A percentile compares a stretch with the other conserved stretches of the same genome.
These are phyloP conservation scores for Colletotrichum theobromicola DNA, from an alignment of 2,329 filamentous ascomycete species.

Conservation along the genomic window DNA sequence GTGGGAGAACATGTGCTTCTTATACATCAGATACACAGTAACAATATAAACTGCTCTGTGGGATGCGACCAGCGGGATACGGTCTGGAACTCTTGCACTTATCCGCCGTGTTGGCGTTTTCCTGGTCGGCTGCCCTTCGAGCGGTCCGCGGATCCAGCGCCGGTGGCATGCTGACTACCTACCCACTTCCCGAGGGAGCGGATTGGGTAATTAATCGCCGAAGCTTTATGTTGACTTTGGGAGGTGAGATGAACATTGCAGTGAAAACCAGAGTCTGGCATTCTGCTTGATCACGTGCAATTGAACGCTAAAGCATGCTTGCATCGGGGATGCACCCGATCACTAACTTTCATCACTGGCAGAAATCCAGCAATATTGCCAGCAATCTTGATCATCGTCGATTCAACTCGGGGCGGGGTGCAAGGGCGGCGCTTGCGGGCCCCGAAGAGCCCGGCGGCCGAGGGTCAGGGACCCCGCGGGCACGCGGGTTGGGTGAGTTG, in stretches of 20 bases:
- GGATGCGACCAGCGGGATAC: background rate
- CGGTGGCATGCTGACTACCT: background rate
- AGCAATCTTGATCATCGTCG: background rate
- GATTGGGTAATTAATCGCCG: background rate
- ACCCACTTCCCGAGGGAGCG: background rate
- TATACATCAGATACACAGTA: background rate
- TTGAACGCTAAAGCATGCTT: accelerated
- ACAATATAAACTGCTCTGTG: background rate
- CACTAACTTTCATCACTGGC: background rate
- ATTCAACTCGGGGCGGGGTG: too few relatives aligned
- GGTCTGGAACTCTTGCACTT: background rate
- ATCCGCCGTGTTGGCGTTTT: background rate
- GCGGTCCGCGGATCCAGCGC: background rate
- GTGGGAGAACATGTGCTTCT: background rate
- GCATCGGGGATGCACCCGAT: background rate
- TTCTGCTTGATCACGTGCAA: background rate
- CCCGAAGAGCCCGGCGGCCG: background rate
- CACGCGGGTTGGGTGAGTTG: background rate
- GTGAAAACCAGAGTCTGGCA: background rate
- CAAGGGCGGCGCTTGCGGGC: background rate
- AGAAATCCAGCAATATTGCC: background rate
- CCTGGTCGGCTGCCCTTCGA: background rate
- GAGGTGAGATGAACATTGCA: background rate
- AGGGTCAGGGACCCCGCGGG: background rate
- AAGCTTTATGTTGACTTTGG: background rate